phyloP scores from a whole-genome alignment of 345 rosid genomes.

The Alliaria petiolata region DNA sequence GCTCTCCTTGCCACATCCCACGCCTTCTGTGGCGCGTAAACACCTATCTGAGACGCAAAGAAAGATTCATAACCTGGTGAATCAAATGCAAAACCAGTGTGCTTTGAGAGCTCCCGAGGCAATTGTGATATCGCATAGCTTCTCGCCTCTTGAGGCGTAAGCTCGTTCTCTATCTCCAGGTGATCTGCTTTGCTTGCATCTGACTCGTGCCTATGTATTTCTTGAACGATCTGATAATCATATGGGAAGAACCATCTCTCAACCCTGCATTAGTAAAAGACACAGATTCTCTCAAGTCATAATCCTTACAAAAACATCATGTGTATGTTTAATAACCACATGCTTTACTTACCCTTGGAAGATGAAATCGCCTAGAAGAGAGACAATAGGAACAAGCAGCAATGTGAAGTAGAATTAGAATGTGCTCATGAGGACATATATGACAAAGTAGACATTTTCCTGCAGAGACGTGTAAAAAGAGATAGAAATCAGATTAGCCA shows the following conservation, averaged over 20 bases:
- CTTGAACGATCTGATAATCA: constrained; percentile 93
- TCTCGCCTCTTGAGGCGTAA: constrained; percentile 73
- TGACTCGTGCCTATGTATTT: constrained; percentile 69
- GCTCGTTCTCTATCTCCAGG: constrained; percentile 53
- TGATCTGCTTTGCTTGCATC: constrained; percentile 41
- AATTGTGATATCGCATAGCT: constrained; percentile 81
- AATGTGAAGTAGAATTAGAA: constrained; percentile 75
- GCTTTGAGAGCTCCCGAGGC: constrained; percentile 82
- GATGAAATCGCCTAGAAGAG: constrained; percentile 91
- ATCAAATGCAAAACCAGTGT: constrained; percentile 95
- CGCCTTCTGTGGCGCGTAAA: constrained; percentile 88
- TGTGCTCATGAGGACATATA: constrained; percentile 86
- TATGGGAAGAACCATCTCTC: constrained; percentile 97
- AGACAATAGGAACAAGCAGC: constrained; percentile 77
- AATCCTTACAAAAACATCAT: neutral
- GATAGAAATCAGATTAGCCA: neutral
- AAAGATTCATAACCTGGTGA: constrained; percentile 98
- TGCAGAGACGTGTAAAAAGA: constrained; percentile 27
- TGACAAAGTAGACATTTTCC: constrained; percentile 83
- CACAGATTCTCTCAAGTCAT: neutral
- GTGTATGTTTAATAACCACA: neutral
- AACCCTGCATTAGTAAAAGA: constrained; percentile 40
- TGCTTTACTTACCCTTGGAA: constrained; percentile 63
- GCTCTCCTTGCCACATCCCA: constrained; percentile 99
- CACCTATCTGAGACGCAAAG: constrained; percentile 84